A percentile compares a stretch with the other conserved stretches of the same genome.
phyloP scores from a whole-genome alignment of 2,329 filamentous ascomycete species.

The Elsinoe perseae region DNA sequence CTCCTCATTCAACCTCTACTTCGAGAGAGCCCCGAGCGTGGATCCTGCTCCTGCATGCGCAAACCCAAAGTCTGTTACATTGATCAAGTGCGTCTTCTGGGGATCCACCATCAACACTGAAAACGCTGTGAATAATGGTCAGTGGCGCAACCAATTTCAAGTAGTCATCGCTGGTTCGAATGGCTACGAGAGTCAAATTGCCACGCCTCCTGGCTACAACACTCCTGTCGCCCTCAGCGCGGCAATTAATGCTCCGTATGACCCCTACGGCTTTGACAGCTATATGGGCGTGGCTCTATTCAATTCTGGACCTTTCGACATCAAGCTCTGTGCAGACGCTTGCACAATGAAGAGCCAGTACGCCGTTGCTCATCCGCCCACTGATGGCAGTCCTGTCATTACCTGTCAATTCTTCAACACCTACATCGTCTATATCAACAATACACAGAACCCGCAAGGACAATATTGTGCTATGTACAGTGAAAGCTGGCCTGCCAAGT shows the following conservation, averaged over 20 bases:
- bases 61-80: slow-evolving; percentile 19
- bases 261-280: slow-evolving; percentile 24
- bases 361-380: slow-evolving; percentile 18
- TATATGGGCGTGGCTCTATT: slow-evolving; percentile 26
- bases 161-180: slow-evolving; percentile 19
- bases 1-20: slow-evolving; percentile 19
- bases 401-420: slow-evolving; percentile 23
- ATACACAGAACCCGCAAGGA: slow-evolving; percentile 20
- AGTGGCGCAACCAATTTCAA: slow-evolving; percentile 18
- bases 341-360: slow-evolving; percentile 22
- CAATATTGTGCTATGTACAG: slow-evolving; percentile 27
- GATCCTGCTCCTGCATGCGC: slow-evolving; percentile 19
- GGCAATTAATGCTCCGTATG: slow-evolving; percentile 25
- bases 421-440: slow-evolving; percentile 20
- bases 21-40: slow-evolving; percentile 19
- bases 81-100: slow-evolving; percentile 19
- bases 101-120: slow-evolving; percentile 14
- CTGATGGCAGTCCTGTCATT: slow-evolving; percentile 20
- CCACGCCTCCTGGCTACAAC: slow-evolving; percentile 18
- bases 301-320: slow-evolving; percentile 28
- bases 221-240: slow-evolving; percentile 20
- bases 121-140: slow-evolving; percentile 17
- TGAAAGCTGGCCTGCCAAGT: slow-evolving; percentile 19
- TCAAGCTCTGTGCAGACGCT: slow-evolving; percentile 26
- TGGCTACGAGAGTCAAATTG: slow-evolving; percentile 17